phyloP scores from a whole-genome alignment of 2,329 filamentous ascomycete species.

The Hansfordia pulvinata region DNA sequence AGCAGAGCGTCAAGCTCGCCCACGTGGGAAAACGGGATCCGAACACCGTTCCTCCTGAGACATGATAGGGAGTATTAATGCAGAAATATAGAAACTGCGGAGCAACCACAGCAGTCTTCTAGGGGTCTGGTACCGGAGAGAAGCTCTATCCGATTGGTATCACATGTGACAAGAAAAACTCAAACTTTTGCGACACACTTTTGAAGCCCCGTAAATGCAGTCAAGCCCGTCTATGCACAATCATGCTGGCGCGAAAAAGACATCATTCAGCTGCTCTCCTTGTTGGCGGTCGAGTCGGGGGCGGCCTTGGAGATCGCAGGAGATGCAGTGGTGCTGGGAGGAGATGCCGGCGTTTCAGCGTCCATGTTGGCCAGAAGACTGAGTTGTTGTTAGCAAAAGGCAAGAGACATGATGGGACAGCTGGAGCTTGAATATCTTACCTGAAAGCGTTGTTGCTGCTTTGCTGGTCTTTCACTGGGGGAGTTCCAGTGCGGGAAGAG shows the following conservation, averaged over 20 bases:
- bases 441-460: constrained; percentile 85
- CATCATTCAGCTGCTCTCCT: constrained; percentile 33
- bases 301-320: constrained; percentile 51
- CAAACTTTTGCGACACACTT: constrained; percentile 30
- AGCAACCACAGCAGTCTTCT: too few relatives aligned
- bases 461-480: constrained; percentile 46
- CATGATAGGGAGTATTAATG: too few relatives aligned
- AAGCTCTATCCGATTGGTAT: constrained; percentile 25
- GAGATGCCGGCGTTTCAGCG: constrained; percentile 51
- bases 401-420: not conserved
- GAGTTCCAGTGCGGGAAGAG: constrained; percentile 82
- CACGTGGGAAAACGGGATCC: too few relatives aligned
- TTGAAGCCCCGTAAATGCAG: constrained; percentile 29
- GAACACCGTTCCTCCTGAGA: too few relatives aligned
- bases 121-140: too few relatives aligned
- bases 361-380: constrained; percentile 49
- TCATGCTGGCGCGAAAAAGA: constrained; percentile 19
- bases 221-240: constrained; percentile 28
- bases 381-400: constrained; percentile 14
- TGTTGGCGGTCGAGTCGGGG: constrained; percentile 35
- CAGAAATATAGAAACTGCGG: too few relatives aligned
- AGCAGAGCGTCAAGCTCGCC: too few relatives aligned
- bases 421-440: constrained; percentile 37
- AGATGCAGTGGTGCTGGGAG: constrained; percentile 54
- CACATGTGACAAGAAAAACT: constrained; percentile 21